Conservation (phyloP, 192 early-diverging fungal genomes). For the Chytriomyces sp. region DNA sequence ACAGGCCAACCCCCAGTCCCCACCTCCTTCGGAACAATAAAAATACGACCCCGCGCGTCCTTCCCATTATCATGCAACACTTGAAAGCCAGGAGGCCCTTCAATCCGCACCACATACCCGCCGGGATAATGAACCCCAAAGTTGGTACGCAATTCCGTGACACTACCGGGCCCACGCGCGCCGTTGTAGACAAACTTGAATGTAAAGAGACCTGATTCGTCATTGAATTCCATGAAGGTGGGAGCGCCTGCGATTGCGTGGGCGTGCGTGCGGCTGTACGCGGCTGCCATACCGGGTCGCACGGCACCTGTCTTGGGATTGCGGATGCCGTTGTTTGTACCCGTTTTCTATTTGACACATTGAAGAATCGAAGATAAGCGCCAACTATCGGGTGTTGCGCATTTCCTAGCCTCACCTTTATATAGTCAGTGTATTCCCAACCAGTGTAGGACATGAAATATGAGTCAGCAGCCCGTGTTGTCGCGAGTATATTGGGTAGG, state of each 20-base stretch:
- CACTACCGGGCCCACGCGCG: background rate
- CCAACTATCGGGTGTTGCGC: background rate
- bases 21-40: background rate
- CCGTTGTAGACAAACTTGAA: constrained; percentile 19
- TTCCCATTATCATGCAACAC: background rate
- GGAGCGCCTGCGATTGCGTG: constrained; percentile 25
- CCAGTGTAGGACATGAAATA: constrained; percentile 26
- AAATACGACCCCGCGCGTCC: background rate
- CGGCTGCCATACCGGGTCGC: constrained; percentile 28
- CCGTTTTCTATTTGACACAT: constrained; percentile 20
- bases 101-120: background rate
- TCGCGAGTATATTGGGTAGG: background rate
- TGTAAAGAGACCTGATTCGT: constrained; percentile 19
- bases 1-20: background rate
- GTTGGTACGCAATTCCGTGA: constrained; percentile 20
- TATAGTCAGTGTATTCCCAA: constrained; percentile 38
- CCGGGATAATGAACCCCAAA: constrained; percentile 21
- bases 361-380: background rate
- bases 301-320: constrained; percentile 18
- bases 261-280: constrained; percentile 27
- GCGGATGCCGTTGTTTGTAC: constrained; percentile 34
- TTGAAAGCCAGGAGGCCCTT: background rate
- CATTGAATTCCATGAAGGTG: constrained; percentile 2
- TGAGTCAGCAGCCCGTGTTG: background rate
- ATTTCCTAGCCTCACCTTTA: background rate